Base-by-base conservation (phyloP, 139 green algal genomes). In the Coelastrella sp. region DNA sequence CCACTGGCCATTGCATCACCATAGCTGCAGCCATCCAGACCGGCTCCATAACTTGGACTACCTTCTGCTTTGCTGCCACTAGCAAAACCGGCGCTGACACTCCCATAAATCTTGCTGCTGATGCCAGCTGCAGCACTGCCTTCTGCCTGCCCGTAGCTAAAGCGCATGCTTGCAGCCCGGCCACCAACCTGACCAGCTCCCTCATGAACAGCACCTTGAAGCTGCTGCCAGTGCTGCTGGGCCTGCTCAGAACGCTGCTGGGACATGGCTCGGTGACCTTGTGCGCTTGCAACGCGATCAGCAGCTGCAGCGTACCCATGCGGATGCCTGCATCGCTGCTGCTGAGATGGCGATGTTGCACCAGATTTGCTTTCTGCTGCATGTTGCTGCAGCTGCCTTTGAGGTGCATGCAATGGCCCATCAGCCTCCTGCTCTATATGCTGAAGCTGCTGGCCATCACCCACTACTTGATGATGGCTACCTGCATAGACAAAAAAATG, bases 61-160 rank as follows among this genome's bases (percentile, higher is more conserved):
- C 79, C 79, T 48, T 85, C 79, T 11, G 79, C 79, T 40, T 85
- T 85, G 45, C 79, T 85, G 43, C 79, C 79, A 37, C 64, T 69
- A 23, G 63, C 43, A 76, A 67, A 85, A 8, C 79, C 79, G 11
- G 19, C 30, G 38, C 79, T 79, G 43, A 71, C 19, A 21, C 79
- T 77, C 66, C 80, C 66, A 13, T 62, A 59, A 4, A 62, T 60
- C 40, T 74, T 85, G 63, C 60, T 85, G 63, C 79, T 85, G 60
- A 84, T 75, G 40, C 60, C 79, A 41, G 66, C 21, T 25, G 35
- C 27, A 35, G 32, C 32, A 35, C 40, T 62, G 48, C 62, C 38
- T 25, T 59, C 66, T 25, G 35, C 40, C 30, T 51, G 17, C 23
- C 79, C 79, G 38, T 37, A 79, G 43, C 45, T 60, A 60, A 71